Percentiles rank a stretch among this genome's conserved stretches.
phyloP scores from a whole-genome alignment of 2,329 filamentous ascomycete species.

The Paecilomyces sp. region DNA sequence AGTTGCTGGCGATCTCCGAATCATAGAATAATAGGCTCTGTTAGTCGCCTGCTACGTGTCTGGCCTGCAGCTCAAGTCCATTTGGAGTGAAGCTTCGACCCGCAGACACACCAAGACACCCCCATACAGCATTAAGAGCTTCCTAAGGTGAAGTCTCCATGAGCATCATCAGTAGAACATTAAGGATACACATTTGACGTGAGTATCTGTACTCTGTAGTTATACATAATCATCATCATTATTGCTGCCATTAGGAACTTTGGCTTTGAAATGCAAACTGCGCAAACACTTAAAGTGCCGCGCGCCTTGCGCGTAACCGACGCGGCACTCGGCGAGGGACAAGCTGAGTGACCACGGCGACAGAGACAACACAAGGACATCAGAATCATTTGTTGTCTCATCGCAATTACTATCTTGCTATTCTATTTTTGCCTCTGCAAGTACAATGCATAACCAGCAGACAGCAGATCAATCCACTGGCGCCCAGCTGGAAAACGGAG shows the following conservation, averaged over 20 bases:
- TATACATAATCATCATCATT: no score
- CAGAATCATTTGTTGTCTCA: background rate
- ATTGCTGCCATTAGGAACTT: background rate
- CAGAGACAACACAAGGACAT: background rate
- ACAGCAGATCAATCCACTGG: constrained; percentile 4
- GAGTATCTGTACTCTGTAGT: background rate
- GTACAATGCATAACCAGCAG: constrained; percentile 15
- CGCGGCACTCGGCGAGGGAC: background rate
- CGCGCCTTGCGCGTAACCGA: constrained; percentile 5
- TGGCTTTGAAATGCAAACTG: constrained; percentile 13
- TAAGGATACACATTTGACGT: background rate
- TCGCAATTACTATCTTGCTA: background rate
- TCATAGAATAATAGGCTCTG: no score
- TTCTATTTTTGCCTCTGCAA: background rate
- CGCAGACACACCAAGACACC: background rate
- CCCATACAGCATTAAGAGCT: background rate
- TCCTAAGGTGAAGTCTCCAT: background rate
- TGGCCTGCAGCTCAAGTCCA: background rate
- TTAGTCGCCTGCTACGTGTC: background rate
- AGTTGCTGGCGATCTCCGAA: no score
- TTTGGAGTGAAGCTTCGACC: background rate
- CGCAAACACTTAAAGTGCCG: constrained; percentile 15
- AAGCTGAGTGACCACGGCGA: background rate
- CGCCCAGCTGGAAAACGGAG: constrained; percentile 4
- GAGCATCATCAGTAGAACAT: background rate